Evolutionary conservation across 2,329 filamentous ascomycete species (phyloP).

Genomic region (Alternaria panax): DNA sequence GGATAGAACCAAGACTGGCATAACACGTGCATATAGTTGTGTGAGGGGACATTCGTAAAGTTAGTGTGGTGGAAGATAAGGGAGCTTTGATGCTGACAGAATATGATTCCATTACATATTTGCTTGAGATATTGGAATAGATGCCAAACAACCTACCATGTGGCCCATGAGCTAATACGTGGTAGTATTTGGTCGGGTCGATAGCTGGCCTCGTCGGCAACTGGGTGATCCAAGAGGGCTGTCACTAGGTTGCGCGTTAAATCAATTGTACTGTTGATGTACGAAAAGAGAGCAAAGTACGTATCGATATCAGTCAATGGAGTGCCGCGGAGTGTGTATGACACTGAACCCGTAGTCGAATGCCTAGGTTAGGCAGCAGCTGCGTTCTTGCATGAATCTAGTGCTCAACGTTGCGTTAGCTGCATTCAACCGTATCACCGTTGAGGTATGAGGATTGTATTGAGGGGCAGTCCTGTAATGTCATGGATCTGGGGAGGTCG

Average conservation of each 20-base stretch:
- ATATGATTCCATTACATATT: background rate
- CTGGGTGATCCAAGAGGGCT: background rate
- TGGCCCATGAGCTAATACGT: background rate
- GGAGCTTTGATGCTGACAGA: background rate
- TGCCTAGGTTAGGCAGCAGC: background rate
- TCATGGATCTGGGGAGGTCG: background rate
- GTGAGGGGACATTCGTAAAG: background rate
- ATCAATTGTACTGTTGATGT: background rate
- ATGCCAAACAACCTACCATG: background rate
- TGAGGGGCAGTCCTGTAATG: conserved; percentile 1
- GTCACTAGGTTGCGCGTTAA: background rate
- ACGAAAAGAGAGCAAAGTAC: background rate
- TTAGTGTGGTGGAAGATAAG: background rate
- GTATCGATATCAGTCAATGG: background rate
- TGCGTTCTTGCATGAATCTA: conserved; percentile 5
- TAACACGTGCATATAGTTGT: background rate
- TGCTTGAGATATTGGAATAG: background rate
- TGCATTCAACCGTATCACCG: conserved; percentile 5
- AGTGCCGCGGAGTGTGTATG: background rate
- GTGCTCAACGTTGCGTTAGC: background rate
- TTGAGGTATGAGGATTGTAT: conserved; percentile 1
- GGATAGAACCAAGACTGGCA: background rate
- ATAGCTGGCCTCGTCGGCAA: background rate
- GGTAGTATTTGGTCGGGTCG: background rate
- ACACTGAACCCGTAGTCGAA: background rate